Evolutionary conservation across 148 eudicot species (phyloP), one percentile per base, ranked within the genome.

Genomic region (Rhododendron molle): DNA sequence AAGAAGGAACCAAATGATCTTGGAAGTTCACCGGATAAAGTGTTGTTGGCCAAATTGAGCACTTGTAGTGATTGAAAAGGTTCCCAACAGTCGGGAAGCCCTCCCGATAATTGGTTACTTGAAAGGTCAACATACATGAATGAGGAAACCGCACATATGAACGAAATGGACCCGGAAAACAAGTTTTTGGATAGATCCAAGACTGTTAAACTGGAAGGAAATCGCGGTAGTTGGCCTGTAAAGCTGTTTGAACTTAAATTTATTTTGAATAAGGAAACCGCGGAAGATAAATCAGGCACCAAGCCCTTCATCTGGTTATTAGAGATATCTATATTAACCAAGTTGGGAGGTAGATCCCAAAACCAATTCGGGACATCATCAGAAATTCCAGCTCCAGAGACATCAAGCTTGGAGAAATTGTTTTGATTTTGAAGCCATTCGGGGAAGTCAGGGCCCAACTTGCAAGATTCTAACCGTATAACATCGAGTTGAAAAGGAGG

Each of bases 311-410:
- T 76, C 1, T 77, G 84, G 80, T 86, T 86, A 26, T 81, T 2
- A 20, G 90, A 89, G 38, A 89, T 82, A 81, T 89, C 83, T 50
- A 81, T n/a, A n/a, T n/a, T n/a, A 5, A 0, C 0, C 32, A 87
- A 47, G 12, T 28, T 34, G 32, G 84, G 69, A 3, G 69, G 11
- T 74, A 16, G 23, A 16, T 84, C 65, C 81, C 81, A 84, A n/a
- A 84, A 76, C 86, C 86, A 85, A 49, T 28, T 40, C 0, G 82
- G 86, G 26, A 60, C 18, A 43, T 1, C 9, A 77, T 78, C 82
- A 1, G 74, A 76, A 78, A 77, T 85, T 77, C 16, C 86, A 58
- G 69, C 30, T 1, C 7, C 12, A 16, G 82, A 85, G 9, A 78
- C 16, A 58, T 85, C 86, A 58, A 85, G 74, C 15, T 11, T 9